These are phyloP conservation scores for Vaccinium macrocarpon DNA, from an alignment of 148 eudicot species.

Conservation along the genomic window DNA sequence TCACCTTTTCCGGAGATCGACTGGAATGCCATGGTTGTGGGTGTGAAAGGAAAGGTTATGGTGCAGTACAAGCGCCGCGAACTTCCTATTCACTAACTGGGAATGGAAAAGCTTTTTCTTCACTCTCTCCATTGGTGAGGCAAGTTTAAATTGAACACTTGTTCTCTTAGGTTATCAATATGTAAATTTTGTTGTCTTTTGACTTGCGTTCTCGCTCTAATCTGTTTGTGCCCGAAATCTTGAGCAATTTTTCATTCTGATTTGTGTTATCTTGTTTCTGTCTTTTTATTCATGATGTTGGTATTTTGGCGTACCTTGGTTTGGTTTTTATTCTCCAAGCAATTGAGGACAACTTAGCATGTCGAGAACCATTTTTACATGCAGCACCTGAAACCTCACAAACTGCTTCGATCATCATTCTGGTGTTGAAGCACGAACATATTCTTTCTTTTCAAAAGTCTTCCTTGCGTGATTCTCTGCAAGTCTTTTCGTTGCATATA, in stretches of 20 bases:
- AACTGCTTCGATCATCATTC: no score
- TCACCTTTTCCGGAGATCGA: constrained; percentile 98
- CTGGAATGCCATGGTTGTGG: constrained; percentile 90
- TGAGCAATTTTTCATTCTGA: background rate
- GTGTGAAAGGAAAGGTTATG: constrained; percentile 74
- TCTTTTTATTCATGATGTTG: background rate
- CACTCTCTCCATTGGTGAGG: background rate
- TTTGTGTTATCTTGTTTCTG: background rate
- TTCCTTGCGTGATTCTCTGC: no score
- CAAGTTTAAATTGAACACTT: background rate
- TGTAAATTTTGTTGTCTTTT: constrained; percentile 10
- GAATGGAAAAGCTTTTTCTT: background rate
- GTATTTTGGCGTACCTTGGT: background rate
- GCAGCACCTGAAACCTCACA: no score
- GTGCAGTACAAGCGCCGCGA: constrained; percentile 66
- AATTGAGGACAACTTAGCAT: background rate
- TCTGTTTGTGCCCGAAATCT: background rate
- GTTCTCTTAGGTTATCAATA: background rate
- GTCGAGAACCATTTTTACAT: background rate
- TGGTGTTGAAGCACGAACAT: background rate
- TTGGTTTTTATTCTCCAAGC: background rate
- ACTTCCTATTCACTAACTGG: constrained; percentile 28
- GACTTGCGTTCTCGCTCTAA: background rate
- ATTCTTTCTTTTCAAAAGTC: background rate
- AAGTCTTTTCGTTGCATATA: no score